Evolutionary conservation across 495 filamentous ascomycete species (phyloP).

Genomic region (Xylaria grammica): DNA sequence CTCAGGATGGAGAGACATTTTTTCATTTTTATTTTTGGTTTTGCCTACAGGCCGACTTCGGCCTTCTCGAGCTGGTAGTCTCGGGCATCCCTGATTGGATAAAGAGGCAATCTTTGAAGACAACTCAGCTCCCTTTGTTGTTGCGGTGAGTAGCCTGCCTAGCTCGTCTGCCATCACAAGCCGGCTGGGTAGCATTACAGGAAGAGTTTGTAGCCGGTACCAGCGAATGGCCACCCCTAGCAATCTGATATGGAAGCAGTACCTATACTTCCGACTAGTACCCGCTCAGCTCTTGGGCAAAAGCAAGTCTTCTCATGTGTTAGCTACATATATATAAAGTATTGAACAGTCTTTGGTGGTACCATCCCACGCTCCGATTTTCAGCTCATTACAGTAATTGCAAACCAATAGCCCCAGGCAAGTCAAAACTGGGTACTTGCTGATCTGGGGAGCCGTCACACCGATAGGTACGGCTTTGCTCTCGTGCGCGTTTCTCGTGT

Average conservation of each 20-base stretch:
- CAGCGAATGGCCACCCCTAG: not conserved
- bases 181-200: not conserved
- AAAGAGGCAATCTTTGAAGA: not conserved
- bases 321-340: not conserved
- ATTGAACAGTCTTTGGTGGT: not conserved
- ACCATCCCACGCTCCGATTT: not conserved
- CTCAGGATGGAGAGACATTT: not conserved
- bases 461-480: conserved; percentile 4
- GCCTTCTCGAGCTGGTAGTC: not conserved
- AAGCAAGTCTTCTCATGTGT: not conserved
- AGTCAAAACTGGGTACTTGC: not conserved
- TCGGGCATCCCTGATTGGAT: not conserved
- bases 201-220: not conserved
- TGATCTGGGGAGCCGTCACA: conserved; percentile 4
- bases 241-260: conserved; percentile 4
- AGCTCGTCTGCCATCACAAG: not conserved
- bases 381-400: conserved; percentile 15
- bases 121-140: conserved; percentile 4
- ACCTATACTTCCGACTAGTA: conserved; percentile 7
- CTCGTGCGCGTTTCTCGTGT: conserved; percentile 11
- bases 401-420: not conserved
- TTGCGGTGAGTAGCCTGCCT: conserved; percentile 9
- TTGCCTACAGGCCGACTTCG: conserved; percentile 9
- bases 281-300: not conserved
- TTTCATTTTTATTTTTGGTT: not conserved